Evolutionary conservation across 768 basidiomycete genomes (phyloP).

Genomic region (Lactifluus hygrophoroides): DNA sequence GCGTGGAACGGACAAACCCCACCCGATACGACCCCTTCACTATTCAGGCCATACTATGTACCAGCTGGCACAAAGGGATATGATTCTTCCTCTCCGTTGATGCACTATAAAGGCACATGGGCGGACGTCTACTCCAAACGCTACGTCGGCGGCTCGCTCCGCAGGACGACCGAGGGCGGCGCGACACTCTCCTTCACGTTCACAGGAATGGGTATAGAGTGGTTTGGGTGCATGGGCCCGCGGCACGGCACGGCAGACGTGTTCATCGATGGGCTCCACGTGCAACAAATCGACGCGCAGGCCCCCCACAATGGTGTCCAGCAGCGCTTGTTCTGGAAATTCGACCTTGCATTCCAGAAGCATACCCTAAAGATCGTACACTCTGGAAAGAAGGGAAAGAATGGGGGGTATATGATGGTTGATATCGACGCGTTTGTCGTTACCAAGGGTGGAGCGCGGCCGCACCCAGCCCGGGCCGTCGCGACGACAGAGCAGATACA

Average conservation of each 20-base stretch:
- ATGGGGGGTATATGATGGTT: slow-evolving; percentile 30
- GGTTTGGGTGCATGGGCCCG: slow-evolving; percentile 56
- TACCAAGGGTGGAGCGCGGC: slow-evolving; percentile 32
- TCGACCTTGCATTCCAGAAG: slow-evolving; percentile 38
- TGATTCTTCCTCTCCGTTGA: slow-evolving; percentile 58
- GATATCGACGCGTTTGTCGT: slow-evolving; percentile 65
- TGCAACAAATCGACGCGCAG: slow-evolving; percentile 40
- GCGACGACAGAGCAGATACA: not conserved
- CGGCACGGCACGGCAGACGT: slow-evolving; percentile 49
- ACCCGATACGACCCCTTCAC: slow-evolving; percentile 37
- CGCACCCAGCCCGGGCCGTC: not conserved
- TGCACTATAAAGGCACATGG: slow-evolving; percentile 59
- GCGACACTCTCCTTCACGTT: slow-evolving; percentile 52
- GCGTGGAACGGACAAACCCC: slow-evolving; percentile 67
- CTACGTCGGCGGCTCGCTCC: slow-evolving; percentile 43
- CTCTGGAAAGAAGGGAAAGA: slow-evolving; percentile 35
- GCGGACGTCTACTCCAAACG: slow-evolving; percentile 40
- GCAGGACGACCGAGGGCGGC: slow-evolving; percentile 39
- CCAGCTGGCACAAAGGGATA: slow-evolving; percentile 65
- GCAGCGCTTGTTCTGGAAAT: slow-evolving; percentile 60
- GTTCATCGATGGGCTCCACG: slow-evolving; percentile 46
- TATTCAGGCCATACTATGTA: slow-evolving; percentile 65
- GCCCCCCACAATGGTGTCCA: slow-evolving; percentile 33
- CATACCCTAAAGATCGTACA: slow-evolving; percentile 63
- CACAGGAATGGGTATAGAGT: slow-evolving; percentile 68